Evolutionary conservation across 345 rosid genomes (phyloP), one percentile per base, ranked within the genome.

Genomic region (Eucalyptus polybractea): DNA sequence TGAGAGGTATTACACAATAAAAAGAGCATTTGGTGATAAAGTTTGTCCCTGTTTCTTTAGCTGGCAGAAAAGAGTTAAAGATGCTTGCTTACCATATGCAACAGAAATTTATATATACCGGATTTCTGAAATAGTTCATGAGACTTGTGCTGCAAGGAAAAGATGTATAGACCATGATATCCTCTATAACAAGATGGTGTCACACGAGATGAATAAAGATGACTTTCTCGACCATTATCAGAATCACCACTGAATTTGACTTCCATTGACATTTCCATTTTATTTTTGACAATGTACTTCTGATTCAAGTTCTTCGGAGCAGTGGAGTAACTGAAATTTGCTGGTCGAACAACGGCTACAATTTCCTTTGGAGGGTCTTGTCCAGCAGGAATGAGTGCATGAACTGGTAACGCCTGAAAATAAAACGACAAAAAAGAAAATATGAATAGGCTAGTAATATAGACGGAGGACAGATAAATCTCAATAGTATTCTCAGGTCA

Each of bases 331-430:
- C 51, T 56, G 50, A 93, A 94, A 92, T 90, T 90, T 33, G 91
- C 92, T 58, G 97, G 97, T 51, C 95, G 94, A 90, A 95, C 87
- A 91, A 95, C 95, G 11, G 97, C 99, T 80, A 95, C 95, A 87
- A 96, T 92, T 87, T 92, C 92, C 50, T 53, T n/a, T 5, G 97
- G 97, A 49, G 93, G 94, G 85, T 76, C 86, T 76, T 72, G 88
- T 62, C 96, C 96, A 92, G 94, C 97, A 88, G n/a, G 86, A 62
- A 95, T 90, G 42, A 90, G 69, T 37, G 45, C 90, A 89, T 80
- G 86, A 60, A 80, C 54, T 24, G 97, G 97, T 88, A 96, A 90
- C 86, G 47, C 95, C 98, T 96, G 91, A 88, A 88, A 92, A 51
- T 91, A 87, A 89, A 89, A 87, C n/a, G 15, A 62, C 2, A 17